phyloP scores from a whole-genome alignment of 257 asterid species.

The Solanum verrucosum region DNA sequence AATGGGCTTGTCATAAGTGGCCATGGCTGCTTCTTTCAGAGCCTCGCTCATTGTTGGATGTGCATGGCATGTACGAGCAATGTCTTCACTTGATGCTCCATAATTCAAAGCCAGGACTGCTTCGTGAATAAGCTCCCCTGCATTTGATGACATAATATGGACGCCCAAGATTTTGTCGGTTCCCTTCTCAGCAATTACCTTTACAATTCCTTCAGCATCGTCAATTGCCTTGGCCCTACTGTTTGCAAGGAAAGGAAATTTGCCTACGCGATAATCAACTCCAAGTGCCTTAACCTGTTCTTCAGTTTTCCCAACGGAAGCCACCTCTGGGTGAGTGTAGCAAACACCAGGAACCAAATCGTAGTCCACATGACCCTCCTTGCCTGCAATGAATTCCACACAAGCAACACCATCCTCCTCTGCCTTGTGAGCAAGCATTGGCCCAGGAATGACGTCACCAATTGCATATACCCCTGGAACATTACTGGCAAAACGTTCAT shows the following conservation, averaged over 20 bases:
- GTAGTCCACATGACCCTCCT: constrained; percentile 90
- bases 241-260: constrained; percentile 88
- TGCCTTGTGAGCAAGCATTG: constrained; percentile 99
- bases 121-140: constrained; percentile 98
- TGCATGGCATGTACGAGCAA: constrained; percentile 97
- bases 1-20: constrained; percentile 92
- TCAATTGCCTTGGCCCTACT: constrained; percentile 98
- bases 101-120: constrained; percentile 83
- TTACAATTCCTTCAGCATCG: constrained; percentile 91
- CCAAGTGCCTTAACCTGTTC: constrained; percentile 88
- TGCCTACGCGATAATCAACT: constrained; percentile 72
- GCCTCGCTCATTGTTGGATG: constrained; percentile 99
- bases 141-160: constrained; percentile 88
- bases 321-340: constrained; percentile 99
- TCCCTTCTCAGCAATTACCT: constrained; percentile 87
- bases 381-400: constrained; percentile 85
- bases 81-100: constrained; percentile 97
- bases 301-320: constrained; percentile 93
- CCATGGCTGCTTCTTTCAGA: constrained; percentile 98
- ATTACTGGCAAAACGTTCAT: constrained; percentile 56
- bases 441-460: constrained; percentile 97
- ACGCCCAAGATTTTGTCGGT: constrained; percentile 90
- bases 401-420: constrained; percentile 98
- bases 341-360: constrained; percentile 92
- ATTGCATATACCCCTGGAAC: constrained; percentile 74